A percentile compares a stretch with the other conserved stretches of the same genome.
These are phyloP conservation scores for Oldenlandia corymbosa DNA, from an alignment of 257 asterid species.

Conservation along the genomic window DNA sequence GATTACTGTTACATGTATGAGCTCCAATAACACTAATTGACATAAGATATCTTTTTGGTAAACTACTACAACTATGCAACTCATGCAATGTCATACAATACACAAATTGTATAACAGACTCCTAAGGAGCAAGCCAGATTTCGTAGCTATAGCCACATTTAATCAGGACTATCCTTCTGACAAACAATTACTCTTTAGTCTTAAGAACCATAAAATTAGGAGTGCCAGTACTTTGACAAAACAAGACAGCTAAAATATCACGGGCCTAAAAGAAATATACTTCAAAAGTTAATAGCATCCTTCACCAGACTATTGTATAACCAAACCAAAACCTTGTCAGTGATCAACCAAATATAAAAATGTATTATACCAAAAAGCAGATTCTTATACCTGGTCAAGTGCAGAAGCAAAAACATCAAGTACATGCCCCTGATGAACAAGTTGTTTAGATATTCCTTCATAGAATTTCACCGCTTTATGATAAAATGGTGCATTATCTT, in stretches of 20 bases:
- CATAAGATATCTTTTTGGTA: background rate
- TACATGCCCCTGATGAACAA: constrained; percentile 96
- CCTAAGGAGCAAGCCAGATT: background rate
- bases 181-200: background rate
- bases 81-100: background rate
- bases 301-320: background rate
- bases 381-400: constrained; percentile 77
- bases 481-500: constrained; percentile 85
- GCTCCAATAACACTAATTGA: background rate
- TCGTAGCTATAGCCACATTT: too few relatives aligned
- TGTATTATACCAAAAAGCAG: constrained; percentile 9
- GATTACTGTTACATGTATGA: background rate
- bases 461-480: constrained; percentile 91
- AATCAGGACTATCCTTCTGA: background rate
- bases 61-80: background rate
- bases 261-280: background rate
- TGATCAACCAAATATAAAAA: constrained; percentile 3
- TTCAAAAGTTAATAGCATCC: background rate
- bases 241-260: background rate
- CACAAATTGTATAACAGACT: background rate
- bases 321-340: background rate
- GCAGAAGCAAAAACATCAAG: constrained; percentile 93
- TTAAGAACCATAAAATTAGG: background rate
- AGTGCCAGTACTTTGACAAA: background rate
- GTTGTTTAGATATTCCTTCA: constrained; percentile 84